phyloP scores from a whole-genome alignment of 2,329 filamentous ascomycete species.

The Trichoderma sp. region DNA sequence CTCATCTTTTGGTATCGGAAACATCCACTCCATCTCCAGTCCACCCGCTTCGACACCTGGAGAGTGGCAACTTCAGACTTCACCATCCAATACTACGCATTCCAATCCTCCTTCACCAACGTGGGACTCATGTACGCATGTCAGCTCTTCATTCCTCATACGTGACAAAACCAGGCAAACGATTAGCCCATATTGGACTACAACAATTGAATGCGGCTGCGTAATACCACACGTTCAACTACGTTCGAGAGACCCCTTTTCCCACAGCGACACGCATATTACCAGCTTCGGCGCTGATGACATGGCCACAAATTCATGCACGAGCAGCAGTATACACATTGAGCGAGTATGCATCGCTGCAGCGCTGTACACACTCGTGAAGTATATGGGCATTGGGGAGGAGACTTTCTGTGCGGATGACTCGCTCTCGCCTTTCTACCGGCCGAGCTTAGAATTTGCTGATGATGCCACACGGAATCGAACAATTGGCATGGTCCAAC shows the following conservation, averaged over 20 bases:
- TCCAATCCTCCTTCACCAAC: not conserved
- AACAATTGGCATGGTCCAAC: not conserved
- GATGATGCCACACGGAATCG: not conserved
- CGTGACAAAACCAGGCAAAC: not conserved
- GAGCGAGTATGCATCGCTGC: not conserved
- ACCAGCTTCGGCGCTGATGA: not conserved
- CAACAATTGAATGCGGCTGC: not conserved
- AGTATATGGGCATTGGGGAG: not conserved
- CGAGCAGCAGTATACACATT: not conserved
- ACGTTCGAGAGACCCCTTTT: not conserved
- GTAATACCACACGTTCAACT: not conserved
- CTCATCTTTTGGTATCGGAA: not conserved
- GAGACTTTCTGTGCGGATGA: not conserved
- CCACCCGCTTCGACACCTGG: not conserved
- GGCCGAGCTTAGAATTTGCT: not conserved
- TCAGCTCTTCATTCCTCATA: not conserved
- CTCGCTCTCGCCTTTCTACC: not conserved
- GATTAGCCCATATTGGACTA: not conserved
- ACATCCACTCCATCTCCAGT: not conserved
- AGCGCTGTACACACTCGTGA: not conserved
- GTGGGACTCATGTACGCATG: not conserved
- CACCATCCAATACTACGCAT: not conserved
- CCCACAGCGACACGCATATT: not conserved
- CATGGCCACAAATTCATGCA: not conserved
- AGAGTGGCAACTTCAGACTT: not conserved